Evolutionary conservation across 345 rosid species (phyloP), one percentile per base, ranked within the genome.

Genomic region (Salix dunnii): DNA sequence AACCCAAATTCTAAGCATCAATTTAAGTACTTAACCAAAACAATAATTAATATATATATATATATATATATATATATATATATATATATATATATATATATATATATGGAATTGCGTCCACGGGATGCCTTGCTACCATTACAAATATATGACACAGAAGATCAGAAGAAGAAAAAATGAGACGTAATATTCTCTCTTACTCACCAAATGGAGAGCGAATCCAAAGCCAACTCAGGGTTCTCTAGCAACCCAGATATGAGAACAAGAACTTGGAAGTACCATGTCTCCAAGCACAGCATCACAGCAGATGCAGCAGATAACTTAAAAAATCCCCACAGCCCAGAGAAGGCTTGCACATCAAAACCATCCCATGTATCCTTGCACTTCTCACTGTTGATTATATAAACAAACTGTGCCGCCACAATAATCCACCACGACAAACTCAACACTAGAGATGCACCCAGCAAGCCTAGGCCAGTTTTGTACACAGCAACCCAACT

Each of bases 361-460:
- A 90, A 70, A 21, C 97, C 97, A 33, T 31, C 83, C 98, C 98
- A 94, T 14, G 98, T 90, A 28, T 77, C 72, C 87, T 83, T 77
- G 53, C 92, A 91, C 48, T 36, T 77, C 1, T 46, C 79, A 40
- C 95, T 91, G 17, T 2, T 71, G 72, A 84, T 48, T 2, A 94
- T 88, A 43, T 90, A 94, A 20, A 80, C 66, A 27, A 82, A 72
- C 62, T 94, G 97, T 0, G 90, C 90, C 58, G 46, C 79, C n/a
- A 94, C 92, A 0, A 94, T 88, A 7, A 91, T 74, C 92, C 97
- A 94, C 98, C 98, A 94, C 1, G 97, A 90, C 42, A 92, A 65
- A 74, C 95, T 94, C 46, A 94, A 78, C 62, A 82, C 93, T 75
- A 91, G 74, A 3, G 97, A 86, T 0, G 90, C 90, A 2, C 98